Conservation (phyloP, 202 grass and related monocot species). For the Carex arenaria region DNA sequence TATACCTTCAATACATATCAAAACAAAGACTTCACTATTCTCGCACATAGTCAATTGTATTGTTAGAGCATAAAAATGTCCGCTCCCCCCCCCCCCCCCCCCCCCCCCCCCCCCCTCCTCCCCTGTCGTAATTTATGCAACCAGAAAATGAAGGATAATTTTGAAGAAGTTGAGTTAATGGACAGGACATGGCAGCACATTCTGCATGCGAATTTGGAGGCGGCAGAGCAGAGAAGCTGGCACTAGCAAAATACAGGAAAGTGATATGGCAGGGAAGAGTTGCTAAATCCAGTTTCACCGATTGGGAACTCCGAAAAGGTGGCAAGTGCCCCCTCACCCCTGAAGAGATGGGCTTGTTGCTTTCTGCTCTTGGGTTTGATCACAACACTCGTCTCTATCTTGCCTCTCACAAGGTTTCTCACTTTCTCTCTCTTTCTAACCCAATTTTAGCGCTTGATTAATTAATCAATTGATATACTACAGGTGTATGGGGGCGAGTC, state of each 20-base stretch:
- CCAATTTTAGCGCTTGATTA: neutral
- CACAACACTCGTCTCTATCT: conserved; percentile 71
- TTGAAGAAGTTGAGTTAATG: neutral
- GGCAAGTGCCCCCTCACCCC: conserved; percentile 87
- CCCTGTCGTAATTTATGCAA: no score
- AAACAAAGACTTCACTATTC: neutral
- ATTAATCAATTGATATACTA: conserved; percentile 10
- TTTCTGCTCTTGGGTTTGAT: conserved; percentile 73
- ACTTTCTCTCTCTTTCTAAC: neutral
- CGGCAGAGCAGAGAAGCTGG: conserved; percentile 82
- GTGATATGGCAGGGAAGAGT: conserved; percentile 96
- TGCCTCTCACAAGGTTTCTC: conserved; percentile 88
- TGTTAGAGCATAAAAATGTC: neutral
- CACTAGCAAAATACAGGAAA: conserved; percentile 89
- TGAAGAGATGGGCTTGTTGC: conserved; percentile 80
- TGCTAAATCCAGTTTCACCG: conserved; percentile 72
- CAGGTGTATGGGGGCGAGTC: conserved; percentile 87
- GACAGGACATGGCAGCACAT: conserved; percentile 95
- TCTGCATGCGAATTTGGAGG: conserved; percentile 87
- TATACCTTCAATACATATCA: neutral
- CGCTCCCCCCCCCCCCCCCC: no score
- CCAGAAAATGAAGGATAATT: neutral
- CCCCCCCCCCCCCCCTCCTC: no score
- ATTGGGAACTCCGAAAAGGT: conserved; percentile 62
- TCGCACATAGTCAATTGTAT: neutral